Evolutionary conservation across 208 protist species (phyloP).

Genomic region (Crithidia brevicula): DNA sequence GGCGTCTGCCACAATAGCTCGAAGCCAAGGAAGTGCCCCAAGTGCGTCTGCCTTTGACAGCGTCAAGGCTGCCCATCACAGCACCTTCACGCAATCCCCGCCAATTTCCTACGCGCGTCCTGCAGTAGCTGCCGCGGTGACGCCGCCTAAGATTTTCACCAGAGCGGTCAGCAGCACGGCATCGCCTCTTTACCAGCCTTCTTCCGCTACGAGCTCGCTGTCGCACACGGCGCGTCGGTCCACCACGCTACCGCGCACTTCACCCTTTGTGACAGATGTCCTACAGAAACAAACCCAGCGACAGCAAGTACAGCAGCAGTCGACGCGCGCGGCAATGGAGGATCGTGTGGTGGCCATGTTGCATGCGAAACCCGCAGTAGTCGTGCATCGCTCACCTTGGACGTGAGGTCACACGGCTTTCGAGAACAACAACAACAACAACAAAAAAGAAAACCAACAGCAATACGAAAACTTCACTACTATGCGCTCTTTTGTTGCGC

Average conservation of each 20-base stretch:
- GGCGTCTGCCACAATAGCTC: too few species aligned
- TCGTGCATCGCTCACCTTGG: conserved; percentile 22
- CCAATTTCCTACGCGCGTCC: background rate
- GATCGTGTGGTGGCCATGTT: conserved; percentile 26
- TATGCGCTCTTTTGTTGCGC: too few species aligned
- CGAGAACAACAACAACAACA: background rate
- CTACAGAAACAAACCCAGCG: conserved; percentile 4
- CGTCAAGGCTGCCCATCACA: too few species aligned
- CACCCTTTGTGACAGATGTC: conserved; percentile 10
- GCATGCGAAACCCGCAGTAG: conserved; percentile 25
- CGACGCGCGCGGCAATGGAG: conserved; percentile 13
- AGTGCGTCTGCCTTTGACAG: too few species aligned
- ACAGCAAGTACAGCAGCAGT: background rate
- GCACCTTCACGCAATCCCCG: too few species aligned
- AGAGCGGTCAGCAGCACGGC: background rate
- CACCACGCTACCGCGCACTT: background rate
- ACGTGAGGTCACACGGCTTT: too few species aligned
- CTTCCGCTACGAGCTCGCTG: background rate
- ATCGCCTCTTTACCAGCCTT: too few species aligned
- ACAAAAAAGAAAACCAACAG: background rate
- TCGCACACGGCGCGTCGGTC: background rate
- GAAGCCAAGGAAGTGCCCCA: too few species aligned
- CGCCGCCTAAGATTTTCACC: background rate
- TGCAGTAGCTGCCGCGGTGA: background rate
- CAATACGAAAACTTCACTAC: too few species aligned